Percentiles rank a stretch among this genome's conserved stretches.
Conservation (phyloP, 2,329 filamentous ascomycete genomes). For the Fusarium miscanthi region DNA sequence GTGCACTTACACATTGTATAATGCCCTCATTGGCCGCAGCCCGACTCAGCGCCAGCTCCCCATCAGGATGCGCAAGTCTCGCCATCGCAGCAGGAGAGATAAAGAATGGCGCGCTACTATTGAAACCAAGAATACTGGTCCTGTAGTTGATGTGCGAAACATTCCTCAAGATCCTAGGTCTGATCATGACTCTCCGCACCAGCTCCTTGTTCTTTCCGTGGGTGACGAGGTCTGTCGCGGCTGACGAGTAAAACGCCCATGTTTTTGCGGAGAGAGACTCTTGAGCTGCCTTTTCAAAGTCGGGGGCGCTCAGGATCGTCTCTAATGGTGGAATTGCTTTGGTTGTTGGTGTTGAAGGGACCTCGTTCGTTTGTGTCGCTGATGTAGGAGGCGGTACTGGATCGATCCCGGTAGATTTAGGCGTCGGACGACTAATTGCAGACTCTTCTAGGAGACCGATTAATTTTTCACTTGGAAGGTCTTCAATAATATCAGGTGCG, state of each 20-base stretch:
- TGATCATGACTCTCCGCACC: slow-evolving; percentile 67
- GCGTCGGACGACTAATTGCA: neutral
- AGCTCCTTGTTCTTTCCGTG: slow-evolving; percentile 65
- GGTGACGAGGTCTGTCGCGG: slow-evolving; percentile 69
- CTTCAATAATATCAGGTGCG: slow-evolving; percentile 53
- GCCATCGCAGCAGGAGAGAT: slow-evolving; percentile 74
- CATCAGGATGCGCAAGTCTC: slow-evolving; percentile 71
- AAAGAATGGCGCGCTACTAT: slow-evolving; percentile 68
- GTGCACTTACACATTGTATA: slow-evolving; percentile 39
- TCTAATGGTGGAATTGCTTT: neutral
- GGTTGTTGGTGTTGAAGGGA: neutral
- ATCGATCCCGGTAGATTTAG: neutral
- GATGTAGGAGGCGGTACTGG: neutral
- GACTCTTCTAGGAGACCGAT: slow-evolving; percentile 59
- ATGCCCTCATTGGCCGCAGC: slow-evolving; percentile 41
- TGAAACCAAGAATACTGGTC: slow-evolving; percentile 65
- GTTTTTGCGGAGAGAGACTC: slow-evolving; percentile 68
- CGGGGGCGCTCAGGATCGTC: slow-evolving; percentile 42
- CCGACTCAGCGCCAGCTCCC: slow-evolving; percentile 57
- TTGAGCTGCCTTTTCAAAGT: slow-evolving; percentile 69
- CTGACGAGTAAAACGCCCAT: slow-evolving; percentile 76
- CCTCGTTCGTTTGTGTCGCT: neutral
- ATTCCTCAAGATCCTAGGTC: slow-evolving; percentile 67
- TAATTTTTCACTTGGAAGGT: slow-evolving; percentile 58
- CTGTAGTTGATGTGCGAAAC: slow-evolving; percentile 63